phyloP scores from a whole-genome alignment of 2,329 filamentous ascomycete genomes.

The Colletotrichum truncatum region DNA sequence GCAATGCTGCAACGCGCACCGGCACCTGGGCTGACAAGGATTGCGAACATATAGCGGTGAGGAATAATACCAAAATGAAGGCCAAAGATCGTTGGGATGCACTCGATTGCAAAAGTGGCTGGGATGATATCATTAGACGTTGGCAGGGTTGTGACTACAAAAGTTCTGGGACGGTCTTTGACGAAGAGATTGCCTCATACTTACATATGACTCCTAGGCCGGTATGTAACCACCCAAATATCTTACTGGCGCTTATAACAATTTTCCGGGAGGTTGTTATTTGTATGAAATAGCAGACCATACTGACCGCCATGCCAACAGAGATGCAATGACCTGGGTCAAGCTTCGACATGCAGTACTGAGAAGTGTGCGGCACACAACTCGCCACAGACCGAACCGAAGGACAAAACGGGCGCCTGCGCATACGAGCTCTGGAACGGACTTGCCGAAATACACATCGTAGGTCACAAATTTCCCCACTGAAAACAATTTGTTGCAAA shows the following conservation, averaged over 20 bases:
- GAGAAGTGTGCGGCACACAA: background rate
- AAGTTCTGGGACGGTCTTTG: background rate
- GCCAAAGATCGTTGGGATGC: background rate
- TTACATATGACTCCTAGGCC: too few species aligned
- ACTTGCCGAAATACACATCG: background rate
- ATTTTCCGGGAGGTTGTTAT: too few species aligned
- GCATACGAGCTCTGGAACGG: slow-evolving; percentile 1
- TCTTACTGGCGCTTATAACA: too few species aligned
- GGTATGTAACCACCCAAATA: too few species aligned
- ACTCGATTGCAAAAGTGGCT: background rate
- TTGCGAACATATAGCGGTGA: too few species aligned
- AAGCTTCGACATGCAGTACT: too few species aligned
- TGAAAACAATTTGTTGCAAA: too few species aligned
- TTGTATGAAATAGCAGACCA: too few species aligned
- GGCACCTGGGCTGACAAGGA: background rate
- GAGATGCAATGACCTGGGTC: too few species aligned
- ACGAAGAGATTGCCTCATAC: background rate
- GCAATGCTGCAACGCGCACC: background rate
- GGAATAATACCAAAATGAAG: background rate
- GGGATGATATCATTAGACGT: background rate
- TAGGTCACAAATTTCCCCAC: background rate
- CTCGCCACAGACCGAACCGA: background rate
- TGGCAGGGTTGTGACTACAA: background rate
- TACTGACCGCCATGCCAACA: too few species aligned
- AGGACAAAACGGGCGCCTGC: background rate